Percentiles rank a stretch among this genome's conserved stretches.
Conservation (phyloP, 768 basidiomycete species). For the Rhodosporidiobolus odoratus region DNA sequence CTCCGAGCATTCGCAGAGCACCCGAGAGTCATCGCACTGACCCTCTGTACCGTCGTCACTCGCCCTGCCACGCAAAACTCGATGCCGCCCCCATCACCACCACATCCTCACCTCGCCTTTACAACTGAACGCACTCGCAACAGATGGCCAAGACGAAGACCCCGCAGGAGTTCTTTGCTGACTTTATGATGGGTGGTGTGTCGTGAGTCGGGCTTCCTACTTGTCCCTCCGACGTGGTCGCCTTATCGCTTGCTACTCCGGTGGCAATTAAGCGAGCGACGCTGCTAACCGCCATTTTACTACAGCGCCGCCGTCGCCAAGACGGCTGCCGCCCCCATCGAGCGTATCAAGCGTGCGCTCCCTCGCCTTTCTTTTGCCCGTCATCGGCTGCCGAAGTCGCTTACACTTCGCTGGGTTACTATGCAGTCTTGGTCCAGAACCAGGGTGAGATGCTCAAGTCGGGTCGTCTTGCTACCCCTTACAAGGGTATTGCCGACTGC, state of each 20-base stretch:
- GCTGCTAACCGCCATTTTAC: slow-evolving; percentile 43
- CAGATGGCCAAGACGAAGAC: slow-evolving; percentile 36
- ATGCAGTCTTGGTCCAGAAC: slow-evolving; percentile 38
- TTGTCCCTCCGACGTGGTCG: not conserved
- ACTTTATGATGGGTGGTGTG: slow-evolving; percentile 96
- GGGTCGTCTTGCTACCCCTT: slow-evolving; percentile 90
- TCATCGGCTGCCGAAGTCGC: not conserved
- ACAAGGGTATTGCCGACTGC: slow-evolving; percentile 93
- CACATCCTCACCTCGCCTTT: no score
- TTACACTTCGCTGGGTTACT: not conserved
- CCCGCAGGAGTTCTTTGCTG: slow-evolving; percentile 54
- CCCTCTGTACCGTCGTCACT: no score
- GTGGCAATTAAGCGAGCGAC: not conserved
- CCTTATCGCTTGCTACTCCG: not conserved
- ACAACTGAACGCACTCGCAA: no score
- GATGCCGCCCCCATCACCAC: no score
- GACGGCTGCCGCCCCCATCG: slow-evolving; percentile 98
- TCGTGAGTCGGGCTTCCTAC: slow-evolving; percentile 50
- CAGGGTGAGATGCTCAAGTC: slow-evolving; percentile 99
- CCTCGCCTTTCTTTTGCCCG: slow-evolving; percentile 41
- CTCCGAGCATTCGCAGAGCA: no score
- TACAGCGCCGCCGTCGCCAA: slow-evolving; percentile 75
- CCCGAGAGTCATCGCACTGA: no score
- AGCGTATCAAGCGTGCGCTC: slow-evolving; percentile 96
- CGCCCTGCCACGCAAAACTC: no score